These are phyloP conservation scores for Phytophthora niederhauseri DNA, from an alignment of 352 stramenopile genomes.

Conservation along the genomic window DNA sequence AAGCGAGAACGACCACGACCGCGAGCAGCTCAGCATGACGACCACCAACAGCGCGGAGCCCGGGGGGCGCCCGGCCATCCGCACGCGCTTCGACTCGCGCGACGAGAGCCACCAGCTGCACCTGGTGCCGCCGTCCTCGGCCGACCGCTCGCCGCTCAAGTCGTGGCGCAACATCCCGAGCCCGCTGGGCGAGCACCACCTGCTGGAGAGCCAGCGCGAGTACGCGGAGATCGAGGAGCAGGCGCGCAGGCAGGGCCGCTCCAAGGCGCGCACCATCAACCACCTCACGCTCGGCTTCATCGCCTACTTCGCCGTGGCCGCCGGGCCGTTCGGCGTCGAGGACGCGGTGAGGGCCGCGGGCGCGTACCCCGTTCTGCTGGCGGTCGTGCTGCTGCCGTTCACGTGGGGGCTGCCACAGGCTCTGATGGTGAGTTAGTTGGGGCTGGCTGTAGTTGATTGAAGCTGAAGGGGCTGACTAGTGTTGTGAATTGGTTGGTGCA, in stretches of 20 bases:
- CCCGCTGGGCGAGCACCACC: slow-evolving; percentile 48
- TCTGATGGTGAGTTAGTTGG: slow-evolving; percentile 59
- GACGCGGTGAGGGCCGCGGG: slow-evolving; percentile 76
- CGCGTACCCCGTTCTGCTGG: slow-evolving; percentile 71
- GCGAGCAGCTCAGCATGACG: too few species aligned
- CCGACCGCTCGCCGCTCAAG: slow-evolving; percentile 77
- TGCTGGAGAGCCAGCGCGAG: slow-evolving; percentile 55
- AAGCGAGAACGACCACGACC: too few species aligned
- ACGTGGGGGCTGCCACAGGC: slow-evolving; percentile 86
- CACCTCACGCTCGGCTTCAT: slow-evolving; percentile 86
- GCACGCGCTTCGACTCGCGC: slow-evolving; percentile 68
- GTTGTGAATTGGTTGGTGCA: slow-evolving; percentile 21
- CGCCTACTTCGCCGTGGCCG: slow-evolving; percentile 83
- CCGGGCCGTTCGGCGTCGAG: slow-evolving; percentile 81
- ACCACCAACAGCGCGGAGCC: slow-evolving; percentile 3
- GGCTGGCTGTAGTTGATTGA: background rate
- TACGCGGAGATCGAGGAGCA: slow-evolving; percentile 46
- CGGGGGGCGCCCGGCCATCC: slow-evolving; percentile 30
- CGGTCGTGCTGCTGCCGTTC: slow-evolving; percentile 75
- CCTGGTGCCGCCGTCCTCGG: slow-evolving; percentile 73
- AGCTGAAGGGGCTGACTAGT: background rate
- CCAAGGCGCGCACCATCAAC: slow-evolving; percentile 75
- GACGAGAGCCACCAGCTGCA: slow-evolving; percentile 62
- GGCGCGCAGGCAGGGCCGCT: slow-evolving; percentile 27
- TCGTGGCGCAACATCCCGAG: slow-evolving; percentile 75